Percentiles rank a stretch among this genome's conserved stretches.
phyloP scores from a whole-genome alignment of 768 basidiomycete species.

The Macrolepiota fuliginosa region DNA sequence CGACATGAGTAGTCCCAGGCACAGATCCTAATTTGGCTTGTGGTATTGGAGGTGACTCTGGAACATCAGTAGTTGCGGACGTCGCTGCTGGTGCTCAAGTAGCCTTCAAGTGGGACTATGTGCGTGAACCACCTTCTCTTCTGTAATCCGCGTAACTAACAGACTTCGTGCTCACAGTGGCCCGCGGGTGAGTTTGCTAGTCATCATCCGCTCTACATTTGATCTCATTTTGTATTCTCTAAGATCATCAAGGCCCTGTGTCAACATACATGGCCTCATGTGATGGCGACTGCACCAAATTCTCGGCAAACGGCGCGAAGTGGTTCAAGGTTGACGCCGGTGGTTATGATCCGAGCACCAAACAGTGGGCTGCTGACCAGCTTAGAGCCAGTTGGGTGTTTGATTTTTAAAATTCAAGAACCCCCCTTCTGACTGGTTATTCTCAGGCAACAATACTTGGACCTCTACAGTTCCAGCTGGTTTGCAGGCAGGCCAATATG shows the following conservation, averaged over 20 bases:
- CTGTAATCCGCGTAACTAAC: conserved; percentile 11
- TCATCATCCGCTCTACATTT: conserved; percentile 8
- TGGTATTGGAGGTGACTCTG: conserved; percentile 37
- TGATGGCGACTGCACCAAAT: conserved; percentile 39
- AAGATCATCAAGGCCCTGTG: conserved; percentile 49
- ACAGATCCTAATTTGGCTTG: conserved; percentile 40
- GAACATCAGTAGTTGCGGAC: conserved; percentile 33
- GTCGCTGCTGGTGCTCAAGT: conserved; percentile 39
- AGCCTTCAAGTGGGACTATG: conserved; percentile 42
- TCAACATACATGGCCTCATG: conserved; percentile 54
- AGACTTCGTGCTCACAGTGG: conserved; percentile 27
- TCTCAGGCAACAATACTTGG: conserved; percentile 37
- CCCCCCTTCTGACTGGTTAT: conserved; percentile 10
- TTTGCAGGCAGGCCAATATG: conserved; percentile 47
- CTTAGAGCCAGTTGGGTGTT: conserved; percentile 36
- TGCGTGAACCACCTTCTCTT: conserved; percentile 21
- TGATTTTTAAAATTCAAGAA: background rate
- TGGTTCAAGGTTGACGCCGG: conserved; percentile 51
- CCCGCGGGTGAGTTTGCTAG: conserved; percentile 27
- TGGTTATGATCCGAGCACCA: conserved; percentile 36
- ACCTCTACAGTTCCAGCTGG: conserved; percentile 40
- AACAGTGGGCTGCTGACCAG: conserved; percentile 41
- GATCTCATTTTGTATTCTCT: conserved; percentile 8
- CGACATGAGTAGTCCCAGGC: conserved; percentile 20
- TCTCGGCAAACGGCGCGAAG: conserved; percentile 33